Evolutionary conservation across 225 moss, liverwort and hornwort species (phyloP).

Genomic region (Takakia lepidozioides): DNA sequence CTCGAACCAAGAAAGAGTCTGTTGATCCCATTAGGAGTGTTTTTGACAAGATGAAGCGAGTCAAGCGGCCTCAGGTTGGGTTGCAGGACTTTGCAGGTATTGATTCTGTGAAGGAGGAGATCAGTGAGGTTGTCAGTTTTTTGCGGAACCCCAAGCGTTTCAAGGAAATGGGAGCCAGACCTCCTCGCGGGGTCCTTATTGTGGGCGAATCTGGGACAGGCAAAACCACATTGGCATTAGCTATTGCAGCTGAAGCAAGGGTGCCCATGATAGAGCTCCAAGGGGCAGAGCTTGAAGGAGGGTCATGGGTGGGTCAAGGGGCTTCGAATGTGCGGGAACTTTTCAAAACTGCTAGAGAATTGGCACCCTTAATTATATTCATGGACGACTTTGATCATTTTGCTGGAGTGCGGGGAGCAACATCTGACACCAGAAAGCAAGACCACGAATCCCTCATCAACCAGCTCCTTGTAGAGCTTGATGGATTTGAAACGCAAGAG

Average conservation of each 20-base stretch:
- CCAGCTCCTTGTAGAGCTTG: conserved; percentile 95
- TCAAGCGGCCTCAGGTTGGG: conserved; percentile 80
- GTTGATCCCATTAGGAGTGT: conserved; percentile 88
- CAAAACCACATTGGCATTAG: conserved; percentile 91
- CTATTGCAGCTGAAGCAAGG: conserved; percentile 97
- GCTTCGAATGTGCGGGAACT: conserved; percentile 98
- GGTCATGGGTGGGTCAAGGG: conserved; percentile 99
- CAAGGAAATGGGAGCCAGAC: conserved; percentile 89
- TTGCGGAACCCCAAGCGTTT: conserved; percentile 80
- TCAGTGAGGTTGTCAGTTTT: conserved; percentile 84
- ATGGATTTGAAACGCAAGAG: conserved; percentile 97
- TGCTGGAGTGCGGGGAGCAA: conserved; percentile 96
- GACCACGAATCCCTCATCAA: conserved; percentile 98
- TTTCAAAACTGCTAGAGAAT: conserved; percentile 87
- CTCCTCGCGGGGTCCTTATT: conserved; percentile 94
- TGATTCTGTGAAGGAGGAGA: conserved; percentile 94
- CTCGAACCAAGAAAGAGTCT: conserved; percentile 70
- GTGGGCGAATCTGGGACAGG: conserved; percentile 97
- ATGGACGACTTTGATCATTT: conserved; percentile 99
- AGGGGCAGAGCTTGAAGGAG: conserved; percentile 98
- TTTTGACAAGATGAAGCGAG: conserved; percentile 98
- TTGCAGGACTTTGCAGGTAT: conserved; percentile 96
- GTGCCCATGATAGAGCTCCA: conserved; percentile 96
- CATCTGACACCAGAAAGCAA: conserved; percentile 96
- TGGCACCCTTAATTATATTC: conserved; percentile 93